A percentile compares a stretch with the other conserved stretches of the same genome.
phyloP scores from a whole-genome alignment of 208 protist genomes.

The Naegleria gruberi region DNA sequence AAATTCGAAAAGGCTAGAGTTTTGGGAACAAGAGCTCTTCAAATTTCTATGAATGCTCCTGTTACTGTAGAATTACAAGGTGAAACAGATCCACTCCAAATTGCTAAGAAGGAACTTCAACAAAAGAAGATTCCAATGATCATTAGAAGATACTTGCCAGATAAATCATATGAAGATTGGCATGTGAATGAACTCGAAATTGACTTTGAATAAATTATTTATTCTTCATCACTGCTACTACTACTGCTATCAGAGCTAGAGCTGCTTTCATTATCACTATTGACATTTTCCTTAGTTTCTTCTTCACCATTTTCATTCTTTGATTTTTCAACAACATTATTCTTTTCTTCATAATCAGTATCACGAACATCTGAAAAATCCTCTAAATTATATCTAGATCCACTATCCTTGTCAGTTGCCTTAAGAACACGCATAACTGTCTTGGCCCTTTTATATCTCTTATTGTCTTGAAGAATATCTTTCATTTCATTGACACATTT shows the following conservation, averaged over 20 bases:
- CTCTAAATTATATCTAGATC: neutral
- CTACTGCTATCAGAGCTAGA: neutral
- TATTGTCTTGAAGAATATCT: neutral
- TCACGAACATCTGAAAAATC: neutral
- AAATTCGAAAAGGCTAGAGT: slow-evolving; percentile 97
- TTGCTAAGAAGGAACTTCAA: slow-evolving; percentile 92
- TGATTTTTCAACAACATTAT: neutral
- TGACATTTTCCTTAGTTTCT: neutral
- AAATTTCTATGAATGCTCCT: slow-evolving; percentile 97
- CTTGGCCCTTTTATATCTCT: neutral
- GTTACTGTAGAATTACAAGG: slow-evolving; percentile 90
- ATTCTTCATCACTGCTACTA: neutral
- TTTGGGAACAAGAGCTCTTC: slow-evolving; percentile 93
- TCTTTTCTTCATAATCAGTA: neutral
- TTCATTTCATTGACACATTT: neutral
- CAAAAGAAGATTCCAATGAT: slow-evolving; percentile 94
- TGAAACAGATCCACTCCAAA: slow-evolving; percentile 94
- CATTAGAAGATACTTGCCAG: slow-evolving; percentile 87
- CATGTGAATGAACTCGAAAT: slow-evolving; percentile 13
- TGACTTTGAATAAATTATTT: neutral
- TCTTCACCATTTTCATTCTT: neutral
- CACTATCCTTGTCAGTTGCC: neutral
- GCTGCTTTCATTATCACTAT: neutral
- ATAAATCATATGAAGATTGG: slow-evolving; percentile 86
- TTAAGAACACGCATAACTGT: neutral